Base-by-base conservation (phyloP, 2,329 filamentous ascomycete genomes). In the Xenosphaeropsis pyriputrescens region DNA sequence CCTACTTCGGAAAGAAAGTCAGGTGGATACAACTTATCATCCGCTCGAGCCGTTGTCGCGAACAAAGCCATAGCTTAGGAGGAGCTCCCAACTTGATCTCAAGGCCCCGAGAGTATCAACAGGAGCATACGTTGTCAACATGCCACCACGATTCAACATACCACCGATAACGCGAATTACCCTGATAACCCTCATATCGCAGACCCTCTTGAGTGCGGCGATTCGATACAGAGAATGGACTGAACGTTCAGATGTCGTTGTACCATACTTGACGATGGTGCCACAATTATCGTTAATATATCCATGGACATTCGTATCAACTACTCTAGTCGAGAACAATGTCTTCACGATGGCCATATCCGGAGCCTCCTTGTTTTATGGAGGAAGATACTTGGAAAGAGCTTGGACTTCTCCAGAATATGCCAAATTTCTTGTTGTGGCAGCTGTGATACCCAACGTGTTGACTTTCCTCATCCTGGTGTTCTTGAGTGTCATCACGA, bases 321-420 rank as follows among this genome's bases (percentile, higher is more conserved):
- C 86, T 2, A 84, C 86, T 0, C 70, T 95, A 40, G 85, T 95
- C 35, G 91, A 98, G 64, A 82, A 85, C 59, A 96, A 96, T 57
- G 67, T 96, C 50, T 82, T 94, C 53, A 93, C 85, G 9, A 68
- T 95, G 32, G 62, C 74, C 18, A 75, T 93, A 40, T 85, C 85
- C 35, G 78, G 70, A 18, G 64, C 79, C 32, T 88, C 88, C 1
- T 62, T 96, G 38, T 93, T 88, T 59, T 85, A 94, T 63, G 89
- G 89, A 39, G 91, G 91, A 8, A 77, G 86, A 50, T 98, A 98
- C 58, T 73, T 98, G 16, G 91, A 98, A 68, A 72, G 91, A 52
- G 89, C 91, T 26, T 98, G 89, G 91, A 88, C 86, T 22, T 89
- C 85, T 18, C 74, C 72, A 40, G 89, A 96, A 58, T 85, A 95